Base-by-base conservation (phyloP, 371 early-diverging fungal species). In the Sporodiniella umbellata region DNA sequence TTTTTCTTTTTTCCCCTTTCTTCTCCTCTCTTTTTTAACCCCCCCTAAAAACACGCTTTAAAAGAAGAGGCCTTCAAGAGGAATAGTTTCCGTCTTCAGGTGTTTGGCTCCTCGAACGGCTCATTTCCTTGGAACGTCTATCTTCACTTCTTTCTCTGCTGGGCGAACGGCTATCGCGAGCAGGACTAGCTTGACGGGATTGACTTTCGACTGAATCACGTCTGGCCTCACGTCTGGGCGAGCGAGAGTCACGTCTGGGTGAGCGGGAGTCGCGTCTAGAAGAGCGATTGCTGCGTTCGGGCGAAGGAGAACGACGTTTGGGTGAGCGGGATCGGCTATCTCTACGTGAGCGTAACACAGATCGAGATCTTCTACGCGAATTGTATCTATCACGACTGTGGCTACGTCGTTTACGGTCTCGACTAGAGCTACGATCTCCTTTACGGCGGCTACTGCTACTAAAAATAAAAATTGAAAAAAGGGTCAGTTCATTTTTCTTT, bases 251-350 rank as follows among this genome's bases (percentile, higher is more conserved):
- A n/a, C n/a, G n/a, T n/a, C n/a, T n/a, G n/a, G n/a, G n/a, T n/a
- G n/a, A n/a, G n/a, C n/a, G n/a, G n/a, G n/a, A n/a, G n/a, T n/a
- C n/a, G n/a, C n/a, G n/a, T n/a, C n/a, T n/a, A n/a, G n/a, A n/a
- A n/a, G n/a, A n/a, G n/a, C n/a, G n/a, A n/a, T n/a, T n/a, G n/a
- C 31, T 31, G 12, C 31, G 31, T 11, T 30, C 11, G 30, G 30
- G 30, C 11, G 30, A 30, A 11, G 30, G 30, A 30, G n/a, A n/a
- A n/a, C 30, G 5, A 30, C 30, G 30, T 11, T 30, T 30, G 30
- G 30, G 37, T 43, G 44, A 43, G 26, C 40, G 28, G n/a, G 44
- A 43, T n/a, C 28, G 44, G 21, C 28, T 28, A 25, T 43, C 44
- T 25, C 26, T 43, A 15, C 44, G 15, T 5, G 40, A 40, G 40